Conservation (phyloP, 106 monocot species). For the Dactylorhiza incarnata region DNA sequence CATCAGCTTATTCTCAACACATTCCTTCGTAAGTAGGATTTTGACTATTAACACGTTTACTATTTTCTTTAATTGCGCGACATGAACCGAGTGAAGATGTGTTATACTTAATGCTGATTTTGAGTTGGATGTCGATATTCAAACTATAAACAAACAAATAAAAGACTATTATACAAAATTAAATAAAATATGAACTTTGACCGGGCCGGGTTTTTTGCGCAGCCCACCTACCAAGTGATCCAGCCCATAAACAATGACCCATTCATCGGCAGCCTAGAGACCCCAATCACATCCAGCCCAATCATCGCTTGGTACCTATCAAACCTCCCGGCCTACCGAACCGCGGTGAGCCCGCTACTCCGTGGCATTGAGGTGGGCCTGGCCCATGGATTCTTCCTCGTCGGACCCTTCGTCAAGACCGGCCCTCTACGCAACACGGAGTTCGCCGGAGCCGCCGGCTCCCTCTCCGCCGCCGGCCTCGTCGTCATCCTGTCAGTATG, state of each 20-base stretch:
- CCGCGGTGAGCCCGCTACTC: conserved; percentile 89
- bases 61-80: too few species aligned
- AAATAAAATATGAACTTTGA: too few species aligned
- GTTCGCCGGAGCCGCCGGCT: conserved; percentile 64
- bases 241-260: conserved; percentile 94
- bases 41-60: too few species aligned
- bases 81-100: too few species aligned
- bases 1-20: too few species aligned
- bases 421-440: conserved; percentile 89
- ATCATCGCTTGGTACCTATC: conserved; percentile 95
- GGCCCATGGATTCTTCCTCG: conserved; percentile 88
- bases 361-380: conserved; percentile 91
- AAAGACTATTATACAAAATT: too few species aligned
- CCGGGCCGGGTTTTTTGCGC: conserved; percentile 1
- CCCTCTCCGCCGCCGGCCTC: conserved; percentile 78
- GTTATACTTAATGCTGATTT: too few species aligned
- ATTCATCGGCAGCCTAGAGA: conserved; percentile 92
- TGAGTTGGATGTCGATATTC: too few species aligned
- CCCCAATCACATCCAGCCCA: conserved; percentile 86
- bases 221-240: conserved; percentile 86
- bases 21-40: too few species aligned
- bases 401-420: conserved; percentile 87
- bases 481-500: conserved; percentile 89
- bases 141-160: too few species aligned
- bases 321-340: conserved; percentile 98